These are phyloP conservation scores for Exophiala alcalophila DNA, from an alignment of 2,329 filamentous ascomycete species.

Conservation along the genomic window DNA sequence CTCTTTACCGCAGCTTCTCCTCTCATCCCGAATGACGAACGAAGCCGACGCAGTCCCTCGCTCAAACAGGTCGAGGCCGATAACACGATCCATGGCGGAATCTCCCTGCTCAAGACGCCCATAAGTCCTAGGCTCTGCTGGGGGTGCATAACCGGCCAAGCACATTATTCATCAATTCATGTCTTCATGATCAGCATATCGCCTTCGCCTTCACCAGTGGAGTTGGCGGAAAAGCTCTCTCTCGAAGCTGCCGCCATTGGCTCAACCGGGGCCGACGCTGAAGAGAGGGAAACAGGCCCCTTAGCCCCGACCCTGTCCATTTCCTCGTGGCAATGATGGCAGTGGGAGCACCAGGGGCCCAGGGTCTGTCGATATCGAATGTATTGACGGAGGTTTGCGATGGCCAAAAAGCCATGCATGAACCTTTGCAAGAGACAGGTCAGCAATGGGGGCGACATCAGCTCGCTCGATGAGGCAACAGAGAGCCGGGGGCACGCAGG, in stretches of 20 bases:
- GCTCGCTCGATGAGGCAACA: too few relatives aligned
- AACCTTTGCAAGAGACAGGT: constrained; percentile 6
- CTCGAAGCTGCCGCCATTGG: constrained; percentile 2
- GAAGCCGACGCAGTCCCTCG: too few relatives aligned
- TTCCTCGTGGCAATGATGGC: constrained; percentile 18
- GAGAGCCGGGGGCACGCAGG: too few relatives aligned
- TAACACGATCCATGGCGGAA: too few relatives aligned
- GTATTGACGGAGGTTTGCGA: constrained; percentile 9
- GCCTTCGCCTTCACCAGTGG: constrained; percentile 12
- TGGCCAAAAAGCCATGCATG: constrained; percentile 13
- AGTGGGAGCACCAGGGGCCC: constrained; percentile 14
- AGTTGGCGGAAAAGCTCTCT: constrained; percentile 17
- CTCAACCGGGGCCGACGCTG: too few relatives aligned
- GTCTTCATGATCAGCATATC: constrained; percentile 19
- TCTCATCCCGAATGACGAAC: too few relatives aligned
- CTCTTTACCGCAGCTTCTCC: too few relatives aligned
- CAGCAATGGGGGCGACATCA: background rate
- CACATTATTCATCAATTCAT: too few relatives aligned
- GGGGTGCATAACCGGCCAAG: too few relatives aligned
- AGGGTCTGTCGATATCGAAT: constrained; percentile 19
- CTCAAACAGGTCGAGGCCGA: too few relatives aligned
- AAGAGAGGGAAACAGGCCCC: constrained; percentile 1
- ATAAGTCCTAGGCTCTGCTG: too few relatives aligned
- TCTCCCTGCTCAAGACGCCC: too few relatives aligned
- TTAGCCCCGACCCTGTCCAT: background rate